Conservation (phyloP, 2,329 filamentous ascomycete species). For the Ambrosiella beaveri region DNA sequence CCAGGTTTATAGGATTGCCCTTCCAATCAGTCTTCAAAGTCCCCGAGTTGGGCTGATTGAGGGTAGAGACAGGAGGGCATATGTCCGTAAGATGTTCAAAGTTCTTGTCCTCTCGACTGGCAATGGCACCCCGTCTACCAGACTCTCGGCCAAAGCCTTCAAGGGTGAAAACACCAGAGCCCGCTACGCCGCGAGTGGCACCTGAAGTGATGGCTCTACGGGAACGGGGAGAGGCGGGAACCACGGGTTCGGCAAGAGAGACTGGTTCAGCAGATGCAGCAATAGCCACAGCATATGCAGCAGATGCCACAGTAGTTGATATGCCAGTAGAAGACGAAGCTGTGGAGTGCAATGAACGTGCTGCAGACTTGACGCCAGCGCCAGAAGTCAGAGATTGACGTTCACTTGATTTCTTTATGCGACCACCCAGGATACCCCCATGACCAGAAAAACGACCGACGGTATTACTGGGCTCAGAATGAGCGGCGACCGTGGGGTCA, state of each 20-base stretch:
- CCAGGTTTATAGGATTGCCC: conserved; percentile 59
- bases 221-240: neutral
- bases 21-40: conserved; percentile 78
- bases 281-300: neutral
- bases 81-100: conserved; percentile 55
- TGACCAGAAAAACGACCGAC: no score
- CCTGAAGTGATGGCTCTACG: conserved; percentile 8
- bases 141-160: conserved; percentile 11
- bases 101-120: conserved; percentile 68
- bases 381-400: neutral
- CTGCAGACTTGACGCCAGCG: neutral
- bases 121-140: conserved; percentile 26
- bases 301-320: neutral
- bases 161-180: conserved; percentile 9
- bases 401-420: conserved; percentile 4
- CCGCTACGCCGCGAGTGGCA: conserved; percentile 7
- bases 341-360: neutral
- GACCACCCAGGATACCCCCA: neutral
- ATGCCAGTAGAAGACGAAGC: neutral
- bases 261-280: conserved; percentile 1
- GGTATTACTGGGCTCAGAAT: no score
- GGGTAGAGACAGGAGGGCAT: conserved; percentile 49
- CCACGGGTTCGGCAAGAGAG: neutral
- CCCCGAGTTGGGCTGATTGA: conserved; percentile 45
- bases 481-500: no score